Percentiles rank a stretch among this genome's conserved stretches.
phyloP scores from a whole-genome alignment of 2,329 filamentous ascomycete genomes.

The Alternaria gaisen region DNA sequence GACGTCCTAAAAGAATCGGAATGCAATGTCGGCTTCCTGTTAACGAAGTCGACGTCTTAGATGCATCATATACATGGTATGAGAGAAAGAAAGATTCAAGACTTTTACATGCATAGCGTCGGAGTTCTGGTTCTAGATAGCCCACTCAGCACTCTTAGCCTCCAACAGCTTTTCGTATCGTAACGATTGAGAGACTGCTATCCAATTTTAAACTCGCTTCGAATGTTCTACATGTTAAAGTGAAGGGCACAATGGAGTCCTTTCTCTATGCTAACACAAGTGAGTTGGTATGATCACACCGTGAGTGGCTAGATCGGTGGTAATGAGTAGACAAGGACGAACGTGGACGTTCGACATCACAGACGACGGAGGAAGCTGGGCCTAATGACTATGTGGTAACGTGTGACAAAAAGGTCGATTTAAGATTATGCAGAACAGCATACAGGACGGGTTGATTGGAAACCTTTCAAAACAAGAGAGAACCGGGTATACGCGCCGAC shows the following conservation, averaged over 20 bases:
- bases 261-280: background rate
- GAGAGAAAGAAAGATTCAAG: background rate
- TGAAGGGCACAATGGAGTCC: background rate
- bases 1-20: constrained; percentile 58
- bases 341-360: background rate
- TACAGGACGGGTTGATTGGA: background rate
- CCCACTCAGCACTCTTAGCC: background rate
- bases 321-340: background rate
- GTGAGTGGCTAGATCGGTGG: background rate
- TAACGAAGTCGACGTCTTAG: constrained; percentile 54
- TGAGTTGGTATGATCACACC: no score
- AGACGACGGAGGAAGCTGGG: background rate
- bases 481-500: constrained; percentile 30
- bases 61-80: background rate
- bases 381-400: background rate
- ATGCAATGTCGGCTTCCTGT: constrained; percentile 58
- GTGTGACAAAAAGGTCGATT: background rate
- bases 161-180: background rate
- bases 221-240: background rate
- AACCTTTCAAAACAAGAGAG: background rate
- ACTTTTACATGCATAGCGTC: constrained; percentile 9
- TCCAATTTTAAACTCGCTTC: background rate
- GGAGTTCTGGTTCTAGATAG: constrained; percentile 1
- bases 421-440: background rate
- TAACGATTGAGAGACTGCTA: background rate